phyloP scores from a whole-genome alignment of 768 basidiomycete species.

The Leccinum longicurvipes region DNA sequence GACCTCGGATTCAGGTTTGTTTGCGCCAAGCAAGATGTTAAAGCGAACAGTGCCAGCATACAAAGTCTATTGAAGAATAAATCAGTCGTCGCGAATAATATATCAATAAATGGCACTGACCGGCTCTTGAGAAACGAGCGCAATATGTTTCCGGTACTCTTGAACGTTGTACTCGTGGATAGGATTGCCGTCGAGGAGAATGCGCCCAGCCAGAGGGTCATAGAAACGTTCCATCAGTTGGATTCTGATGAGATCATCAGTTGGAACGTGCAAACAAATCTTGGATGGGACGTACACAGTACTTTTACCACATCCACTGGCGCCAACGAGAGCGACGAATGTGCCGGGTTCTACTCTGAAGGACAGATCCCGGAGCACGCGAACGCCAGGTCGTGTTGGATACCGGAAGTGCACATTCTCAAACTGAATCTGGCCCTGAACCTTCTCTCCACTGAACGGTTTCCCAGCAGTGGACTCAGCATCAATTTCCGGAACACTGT shows the following conservation, averaged over 20 bases:
- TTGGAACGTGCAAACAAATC: background rate
- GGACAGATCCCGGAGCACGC: constrained; percentile 76
- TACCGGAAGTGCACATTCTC: constrained; percentile 88
- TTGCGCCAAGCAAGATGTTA: constrained; percentile 85
- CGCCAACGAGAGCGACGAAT: constrained; percentile 81
- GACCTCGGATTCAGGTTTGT: constrained; percentile 70
- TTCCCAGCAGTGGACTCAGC: constrained; percentile 70
- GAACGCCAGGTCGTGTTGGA: constrained; percentile 80
- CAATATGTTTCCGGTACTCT: constrained; percentile 85
- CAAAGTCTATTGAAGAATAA: constrained; percentile 44
- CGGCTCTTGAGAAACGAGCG: constrained; percentile 90
- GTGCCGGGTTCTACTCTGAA: constrained; percentile 72
- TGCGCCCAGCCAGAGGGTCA: constrained; percentile 68
- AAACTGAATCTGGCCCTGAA: constrained; percentile 65
- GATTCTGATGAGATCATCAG: constrained; percentile 44
- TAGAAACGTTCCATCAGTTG: constrained; percentile 85
- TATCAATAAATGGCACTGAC: constrained; percentile 15
- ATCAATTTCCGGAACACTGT: constrained; percentile 75
- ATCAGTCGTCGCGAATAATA: constrained; percentile 1
- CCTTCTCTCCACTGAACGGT: constrained; percentile 39
- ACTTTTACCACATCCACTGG: constrained; percentile 79
- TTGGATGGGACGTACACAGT: constrained; percentile 57
- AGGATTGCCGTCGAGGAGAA: constrained; percentile 71
- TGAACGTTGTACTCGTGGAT: constrained; percentile 78
- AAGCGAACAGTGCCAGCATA: constrained; percentile 92